phyloP scores from a whole-genome alignment of 768 basidiomycete species.

The Amylocystis lapponica region DNA sequence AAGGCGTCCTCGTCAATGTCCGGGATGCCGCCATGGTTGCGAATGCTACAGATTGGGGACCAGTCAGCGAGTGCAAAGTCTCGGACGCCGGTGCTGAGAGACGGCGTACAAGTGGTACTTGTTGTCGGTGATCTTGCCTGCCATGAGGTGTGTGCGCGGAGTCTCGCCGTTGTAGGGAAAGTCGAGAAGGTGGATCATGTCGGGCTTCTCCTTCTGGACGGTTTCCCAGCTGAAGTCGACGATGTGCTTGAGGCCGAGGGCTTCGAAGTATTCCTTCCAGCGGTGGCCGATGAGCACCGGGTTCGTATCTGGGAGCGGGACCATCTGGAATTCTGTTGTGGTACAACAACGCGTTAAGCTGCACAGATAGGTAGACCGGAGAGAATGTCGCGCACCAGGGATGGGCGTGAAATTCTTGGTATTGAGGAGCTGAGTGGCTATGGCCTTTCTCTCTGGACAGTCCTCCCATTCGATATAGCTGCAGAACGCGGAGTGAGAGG shows the following conservation, averaged over 20 bases:
- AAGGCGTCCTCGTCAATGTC: slow-evolving; percentile 41
- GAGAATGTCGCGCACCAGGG: slow-evolving; percentile 27
- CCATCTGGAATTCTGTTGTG: slow-evolving; percentile 39
- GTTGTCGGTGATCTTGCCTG: slow-evolving; percentile 43
- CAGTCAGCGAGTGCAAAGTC: neutral
- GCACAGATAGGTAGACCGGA: neutral
- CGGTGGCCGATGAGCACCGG: slow-evolving; percentile 44
- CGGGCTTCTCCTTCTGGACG: slow-evolving; percentile 45
- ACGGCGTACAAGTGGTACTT: slow-evolving; percentile 44
- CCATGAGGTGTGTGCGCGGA: slow-evolving; percentile 34
- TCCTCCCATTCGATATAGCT: slow-evolving; percentile 49
- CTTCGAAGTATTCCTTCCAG: slow-evolving; percentile 50
- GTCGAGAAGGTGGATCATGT: slow-evolving; percentile 45
- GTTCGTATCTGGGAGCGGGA: slow-evolving; percentile 44
- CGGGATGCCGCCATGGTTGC: slow-evolving; percentile 50
- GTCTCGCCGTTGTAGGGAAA: slow-evolving; percentile 57
- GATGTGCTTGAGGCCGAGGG: slow-evolving; percentile 39
- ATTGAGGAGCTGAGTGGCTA: slow-evolving; percentile 35
- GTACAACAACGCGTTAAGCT: neutral
- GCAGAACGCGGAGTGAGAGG: neutral
- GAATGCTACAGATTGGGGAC: slow-evolving; percentile 30
- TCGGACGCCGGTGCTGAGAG: neutral
- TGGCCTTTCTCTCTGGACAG: slow-evolving; percentile 36
- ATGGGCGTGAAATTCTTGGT: slow-evolving; percentile 33
- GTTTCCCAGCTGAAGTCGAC: slow-evolving; percentile 48